Conservation (phyloP, 768 basidiomycete species). For the Tulasnella sp. region DNA sequence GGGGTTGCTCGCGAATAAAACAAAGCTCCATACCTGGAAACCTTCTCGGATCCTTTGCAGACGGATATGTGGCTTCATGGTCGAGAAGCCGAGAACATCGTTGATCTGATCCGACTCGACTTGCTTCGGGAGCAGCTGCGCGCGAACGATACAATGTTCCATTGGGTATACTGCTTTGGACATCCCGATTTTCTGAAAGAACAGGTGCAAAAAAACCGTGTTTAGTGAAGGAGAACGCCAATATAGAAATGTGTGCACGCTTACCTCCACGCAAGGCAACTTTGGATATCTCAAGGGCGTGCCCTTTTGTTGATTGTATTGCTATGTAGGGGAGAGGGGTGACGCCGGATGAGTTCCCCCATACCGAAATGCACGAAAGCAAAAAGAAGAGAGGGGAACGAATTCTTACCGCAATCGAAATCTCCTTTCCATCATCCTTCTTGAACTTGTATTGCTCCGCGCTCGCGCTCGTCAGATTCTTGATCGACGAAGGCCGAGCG, state of each 20-base stretch:
- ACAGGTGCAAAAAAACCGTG: background rate
- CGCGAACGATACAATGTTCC: background rate
- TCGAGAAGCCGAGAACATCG: background rate
- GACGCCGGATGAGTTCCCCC: background rate
- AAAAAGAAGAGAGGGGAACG: background rate
- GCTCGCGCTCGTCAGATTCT: background rate
- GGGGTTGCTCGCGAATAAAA: background rate
- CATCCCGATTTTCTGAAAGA: background rate
- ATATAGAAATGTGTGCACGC: background rate
- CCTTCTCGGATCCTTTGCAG: conserved; percentile 48
- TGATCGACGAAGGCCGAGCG: background rate
- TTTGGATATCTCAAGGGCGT: background rate
- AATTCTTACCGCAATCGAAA: background rate
- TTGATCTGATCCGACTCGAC: background rate
- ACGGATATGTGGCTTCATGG: conserved; percentile 43
- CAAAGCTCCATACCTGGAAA: conserved; percentile 38
- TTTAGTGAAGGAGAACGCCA: background rate
- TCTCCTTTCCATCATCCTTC: background rate
- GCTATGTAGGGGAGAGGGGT: background rate
- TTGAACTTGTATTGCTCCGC: background rate
- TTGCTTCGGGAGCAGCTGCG: background rate
- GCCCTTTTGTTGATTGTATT: background rate
- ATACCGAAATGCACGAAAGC: too few relatives aligned
- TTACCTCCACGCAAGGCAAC: background rate
- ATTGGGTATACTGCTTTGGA: background rate